A percentile compares a stretch with the other conserved stretches of the same genome.
phyloP scores from a whole-genome alignment of 169 alveolate species.

The Cryptosporidium parvum region DNA sequence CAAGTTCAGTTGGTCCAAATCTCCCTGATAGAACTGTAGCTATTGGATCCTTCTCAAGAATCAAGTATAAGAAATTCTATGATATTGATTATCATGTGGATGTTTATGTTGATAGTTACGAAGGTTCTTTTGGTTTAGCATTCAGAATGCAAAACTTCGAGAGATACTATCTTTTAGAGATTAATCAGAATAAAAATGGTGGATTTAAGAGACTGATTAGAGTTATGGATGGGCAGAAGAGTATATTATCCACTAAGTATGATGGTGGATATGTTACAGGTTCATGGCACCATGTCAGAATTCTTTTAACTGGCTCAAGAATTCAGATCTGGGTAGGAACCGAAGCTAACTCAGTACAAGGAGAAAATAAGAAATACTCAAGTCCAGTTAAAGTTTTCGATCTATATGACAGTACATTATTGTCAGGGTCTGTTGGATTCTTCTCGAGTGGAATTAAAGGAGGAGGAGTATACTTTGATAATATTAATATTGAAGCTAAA shows the following conservation, averaged over 20 bases:
- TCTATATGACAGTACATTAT: conserved; percentile 40
- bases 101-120: conserved; percentile 79
- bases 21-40: conserved; percentile 60
- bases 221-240: conserved; percentile 86
- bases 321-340: conserved; percentile 71
- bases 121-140: conserved; percentile 84
- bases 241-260: conserved; percentile 85
- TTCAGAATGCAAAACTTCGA: conserved; percentile 83
- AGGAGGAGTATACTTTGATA: conserved; percentile 70
- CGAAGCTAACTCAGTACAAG: conserved; percentile 2
- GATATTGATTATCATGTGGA: conserved; percentile 81
- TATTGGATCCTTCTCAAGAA: conserved; percentile 81
- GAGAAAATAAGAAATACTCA: conserved; percentile 16
- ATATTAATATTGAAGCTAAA: conserved; percentile 52
- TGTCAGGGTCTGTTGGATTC: conserved; percentile 71
- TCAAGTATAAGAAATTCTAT: conserved; percentile 81
- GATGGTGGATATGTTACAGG: conserved; percentile 81
- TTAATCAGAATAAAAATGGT: conserved; percentile 81
- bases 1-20: conserved; percentile 69
- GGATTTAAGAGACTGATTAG: conserved; percentile 87
- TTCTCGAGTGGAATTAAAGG: conserved; percentile 67
- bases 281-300: conserved; percentile 85
- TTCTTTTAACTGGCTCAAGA: conserved; percentile 59
- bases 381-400: conserved; percentile 70
- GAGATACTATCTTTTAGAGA: conserved; percentile 83